Base-by-base conservation (phyloP, 2,329 filamentous ascomycete genomes). In the Thielaviopsis populi region DNA sequence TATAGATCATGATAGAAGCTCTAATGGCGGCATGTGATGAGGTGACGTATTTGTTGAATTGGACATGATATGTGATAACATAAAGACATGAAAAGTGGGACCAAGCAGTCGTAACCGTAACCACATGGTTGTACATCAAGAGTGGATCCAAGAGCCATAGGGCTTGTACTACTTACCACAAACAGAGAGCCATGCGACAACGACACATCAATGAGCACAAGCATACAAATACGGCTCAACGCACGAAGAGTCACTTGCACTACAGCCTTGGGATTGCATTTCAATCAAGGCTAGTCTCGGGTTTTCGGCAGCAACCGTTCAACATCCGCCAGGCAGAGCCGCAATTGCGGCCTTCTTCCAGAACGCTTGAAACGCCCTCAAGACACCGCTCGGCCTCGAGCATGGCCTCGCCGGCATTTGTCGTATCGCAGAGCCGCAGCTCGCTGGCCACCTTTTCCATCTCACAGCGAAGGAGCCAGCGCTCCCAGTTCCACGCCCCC, bases 401-500 rank as follows among this genome's bases (percentile, higher is more conserved):
- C 72, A 82, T 78, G 59, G 79, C 77, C 54, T 75, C 72, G 24
- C 79, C 76, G 10, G 80, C 72, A 43, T 77, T 79, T 37, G 79
- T 78, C 3, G 75, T 82, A 69, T 83, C 79, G 3, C 74, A 75
- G 27, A 83, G 76, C 11, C 81, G 74, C 67, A 80, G 73, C 71
- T 89, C 85, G 30, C 88, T 87, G 71, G 89, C 78, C 3, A 79
- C 78, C 73, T 82, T 94, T 77, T 96, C 91, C 75, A 86, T 82
- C 76, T 94, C 88, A 70, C 92, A 81, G 71, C 90, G 89, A 68
- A 96, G 76, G 73, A 97, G 82, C 94, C 94, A 99, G 73, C 89
- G 88, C 80, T 99, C 94, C 92, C 91, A 99, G 72, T 86, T 85
- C 85, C 91, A 94, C 30, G 87, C 86, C 3, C 90, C 94, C 0